Conservation (phyloP, 2,329 filamentous ascomycete genomes). For the Macrophomina pseudophaseolina region DNA sequence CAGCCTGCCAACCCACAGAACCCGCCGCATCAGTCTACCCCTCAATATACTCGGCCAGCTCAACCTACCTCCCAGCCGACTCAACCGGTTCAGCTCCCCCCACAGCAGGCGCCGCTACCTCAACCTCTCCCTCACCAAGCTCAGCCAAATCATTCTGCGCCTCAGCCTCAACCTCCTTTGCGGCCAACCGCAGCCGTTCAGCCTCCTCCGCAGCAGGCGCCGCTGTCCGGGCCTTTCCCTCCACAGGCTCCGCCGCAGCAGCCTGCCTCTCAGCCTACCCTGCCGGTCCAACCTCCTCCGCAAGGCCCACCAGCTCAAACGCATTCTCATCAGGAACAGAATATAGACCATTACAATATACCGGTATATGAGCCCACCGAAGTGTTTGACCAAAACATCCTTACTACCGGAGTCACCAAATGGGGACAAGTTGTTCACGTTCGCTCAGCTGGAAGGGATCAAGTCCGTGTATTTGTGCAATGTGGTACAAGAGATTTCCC, state of each 20-base stretch:
- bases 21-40: not conserved
- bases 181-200: too few relatives aligned
- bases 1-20: not conserved
- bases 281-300: not conserved
- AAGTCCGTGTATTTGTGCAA: conserved; percentile 12
- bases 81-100: not conserved
- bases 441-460: conserved; percentile 5
- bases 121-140: not conserved
- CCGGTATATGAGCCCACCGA: conserved; percentile 7
- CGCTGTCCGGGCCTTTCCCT: not conserved
- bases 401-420: not conserved
- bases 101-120: not conserved
- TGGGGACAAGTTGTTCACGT: conserved; percentile 7
- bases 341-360: not conserved
- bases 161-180: too few relatives aligned
- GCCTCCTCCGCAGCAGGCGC: not conserved
- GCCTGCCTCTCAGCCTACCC: not conserved
- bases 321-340: not conserved
- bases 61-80: not conserved
- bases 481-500: conserved; percentile 4
- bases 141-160: too few relatives aligned
- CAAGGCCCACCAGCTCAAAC: not conserved
- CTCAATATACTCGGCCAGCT: not conserved
- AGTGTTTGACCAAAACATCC: conserved; percentile 7
- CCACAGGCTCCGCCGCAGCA: not conserved